Evolutionary conservation across 768 basidiomycete species (phyloP).

Genomic region (Xanthoconium stramineum): DNA sequence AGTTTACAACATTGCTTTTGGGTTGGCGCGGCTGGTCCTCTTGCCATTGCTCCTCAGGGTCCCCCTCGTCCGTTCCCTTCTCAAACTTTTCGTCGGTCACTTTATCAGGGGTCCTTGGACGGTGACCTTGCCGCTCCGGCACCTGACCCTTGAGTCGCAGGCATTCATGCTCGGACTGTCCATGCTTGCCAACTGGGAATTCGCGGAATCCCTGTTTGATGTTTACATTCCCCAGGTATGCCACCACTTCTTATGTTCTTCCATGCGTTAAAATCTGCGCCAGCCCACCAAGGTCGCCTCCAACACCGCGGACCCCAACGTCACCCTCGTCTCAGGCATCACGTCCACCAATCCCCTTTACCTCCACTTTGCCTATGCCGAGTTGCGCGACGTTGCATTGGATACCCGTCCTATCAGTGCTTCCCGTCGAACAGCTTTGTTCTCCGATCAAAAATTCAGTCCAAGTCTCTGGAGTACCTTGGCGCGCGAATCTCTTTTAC

Average conservation of each 20-base stretch:
- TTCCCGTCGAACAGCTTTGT: slow-evolving; percentile 52
- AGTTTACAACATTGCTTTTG: slow-evolving; percentile 45
- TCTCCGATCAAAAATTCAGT: slow-evolving; percentile 64
- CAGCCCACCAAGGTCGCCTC: slow-evolving; percentile 49
- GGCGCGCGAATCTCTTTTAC: slow-evolving; percentile 53
- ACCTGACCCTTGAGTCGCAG: slow-evolving; percentile 43
- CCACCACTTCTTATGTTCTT: background rate
- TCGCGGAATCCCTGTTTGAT: slow-evolving; percentile 58
- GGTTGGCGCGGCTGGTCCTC: slow-evolving; percentile 41
- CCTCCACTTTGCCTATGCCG: slow-evolving; percentile 64
- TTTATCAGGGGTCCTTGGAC: slow-evolving; percentile 60
- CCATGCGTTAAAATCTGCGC: background rate
- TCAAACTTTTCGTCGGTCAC: slow-evolving; percentile 64
- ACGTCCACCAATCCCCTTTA: slow-evolving; percentile 50
- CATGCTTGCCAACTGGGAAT: slow-evolving; percentile 62
- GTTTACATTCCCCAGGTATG: slow-evolving; percentile 53
- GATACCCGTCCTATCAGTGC: slow-evolving; percentile 39
- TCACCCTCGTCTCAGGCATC: slow-evolving; percentile 61
- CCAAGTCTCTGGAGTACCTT: slow-evolving; percentile 64
- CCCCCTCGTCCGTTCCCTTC: slow-evolving; percentile 46
- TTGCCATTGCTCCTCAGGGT: slow-evolving; percentile 53
- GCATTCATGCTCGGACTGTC: slow-evolving; percentile 50
- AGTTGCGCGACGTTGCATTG: slow-evolving; percentile 52
- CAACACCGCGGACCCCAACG: slow-evolving; percentile 48
- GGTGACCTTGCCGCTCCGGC: slow-evolving; percentile 44